A percentile compares a stretch with the other conserved stretches of the same genome.
Conservation (phyloP, 495 filamentous ascomycete genomes). For the Penicillium ochrochloron region DNA sequence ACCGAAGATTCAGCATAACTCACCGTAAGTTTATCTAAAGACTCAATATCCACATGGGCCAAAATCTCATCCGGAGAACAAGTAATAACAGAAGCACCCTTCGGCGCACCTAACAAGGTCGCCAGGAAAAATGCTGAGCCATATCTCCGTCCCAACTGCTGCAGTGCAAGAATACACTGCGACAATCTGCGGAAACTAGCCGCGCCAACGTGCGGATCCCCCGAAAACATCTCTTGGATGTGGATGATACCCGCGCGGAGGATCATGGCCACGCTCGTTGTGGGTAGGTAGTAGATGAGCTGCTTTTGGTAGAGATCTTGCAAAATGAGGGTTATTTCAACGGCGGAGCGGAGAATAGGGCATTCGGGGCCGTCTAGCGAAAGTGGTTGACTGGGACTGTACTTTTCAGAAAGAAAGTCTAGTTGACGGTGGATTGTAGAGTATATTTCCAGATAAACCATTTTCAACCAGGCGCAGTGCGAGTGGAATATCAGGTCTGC, state of each 20-base stretch:
- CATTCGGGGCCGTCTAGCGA: conserved; percentile 7
- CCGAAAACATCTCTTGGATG: conserved; percentile 18
- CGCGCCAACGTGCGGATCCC: background rate
- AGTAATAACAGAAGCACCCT: background rate
- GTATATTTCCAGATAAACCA: conserved; percentile 16
- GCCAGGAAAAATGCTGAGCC: conserved; percentile 16
- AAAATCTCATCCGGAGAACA: conserved; percentile 13
- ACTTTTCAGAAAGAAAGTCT: conserved; percentile 16
- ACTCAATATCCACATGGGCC: conserved; percentile 17
- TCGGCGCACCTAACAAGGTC: conserved; percentile 11
- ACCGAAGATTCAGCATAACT: conserved; percentile 2
- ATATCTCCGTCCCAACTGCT: conserved; percentile 14
- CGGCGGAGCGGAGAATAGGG: conserved; percentile 9
- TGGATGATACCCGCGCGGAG: conserved; percentile 18
- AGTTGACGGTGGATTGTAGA: conserved; percentile 19
- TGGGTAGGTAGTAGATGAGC: conserved; percentile 16
- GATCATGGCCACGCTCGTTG: conserved; percentile 19
- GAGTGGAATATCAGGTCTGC: conserved; percentile 13
- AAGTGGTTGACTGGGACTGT: conserved; percentile 8
- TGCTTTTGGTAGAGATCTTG: conserved; percentile 19
- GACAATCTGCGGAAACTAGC: conserved; percentile 5
- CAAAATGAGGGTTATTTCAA: conserved; percentile 13
- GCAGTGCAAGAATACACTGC: conserved; percentile 13
- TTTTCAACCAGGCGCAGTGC: conserved; percentile 18
- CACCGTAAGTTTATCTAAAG: conserved; percentile 12